These are phyloP conservation scores for Eimeria praecox DNA, from an alignment of 169 alveolate species.

Conservation along the genomic window DNA sequence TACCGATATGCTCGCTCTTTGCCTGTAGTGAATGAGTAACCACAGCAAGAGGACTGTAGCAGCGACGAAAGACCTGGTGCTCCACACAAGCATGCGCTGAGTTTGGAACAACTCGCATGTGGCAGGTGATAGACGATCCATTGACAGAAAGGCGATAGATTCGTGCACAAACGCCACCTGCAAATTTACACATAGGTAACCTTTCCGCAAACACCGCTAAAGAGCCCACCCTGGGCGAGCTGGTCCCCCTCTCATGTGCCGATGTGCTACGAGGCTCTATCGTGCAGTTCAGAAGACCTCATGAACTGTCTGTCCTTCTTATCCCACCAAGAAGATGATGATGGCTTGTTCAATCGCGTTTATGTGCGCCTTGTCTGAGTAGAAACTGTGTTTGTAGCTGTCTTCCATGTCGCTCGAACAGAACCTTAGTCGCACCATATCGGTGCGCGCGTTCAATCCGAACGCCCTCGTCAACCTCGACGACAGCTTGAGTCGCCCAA, in stretches of 20 bases:
- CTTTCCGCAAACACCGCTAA: not conserved
- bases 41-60: conserved; percentile 54
- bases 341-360: conserved; percentile 76
- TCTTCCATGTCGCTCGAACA: conserved; percentile 74
- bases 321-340: conserved; percentile 74
- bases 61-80: conserved; percentile 71
- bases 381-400: conserved; percentile 69
- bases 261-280: not conserved
- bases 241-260: not conserved
- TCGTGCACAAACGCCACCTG: conserved; percentile 76
- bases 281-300: not conserved
- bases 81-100: conserved; percentile 68
- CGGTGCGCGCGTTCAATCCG: conserved; percentile 58
- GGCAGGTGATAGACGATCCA: conserved; percentile 75
- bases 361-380: conserved; percentile 65
- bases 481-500: conserved; percentile 33
- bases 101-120: conserved; percentile 61
- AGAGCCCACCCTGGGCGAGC: not conserved
- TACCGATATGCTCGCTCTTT: conserved; percentile 67
- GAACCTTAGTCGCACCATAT: conserved; percentile 70
- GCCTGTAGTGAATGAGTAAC: conserved; percentile 73
- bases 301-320: not conserved
- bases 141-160: conserved; percentile 45
- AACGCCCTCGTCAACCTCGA: conserved; percentile 59
- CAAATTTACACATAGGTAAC: not conserved